These are phyloP conservation scores for Poa annua DNA, from an alignment of 176 grass and related monocot genomes.

Conservation along the genomic window DNA sequence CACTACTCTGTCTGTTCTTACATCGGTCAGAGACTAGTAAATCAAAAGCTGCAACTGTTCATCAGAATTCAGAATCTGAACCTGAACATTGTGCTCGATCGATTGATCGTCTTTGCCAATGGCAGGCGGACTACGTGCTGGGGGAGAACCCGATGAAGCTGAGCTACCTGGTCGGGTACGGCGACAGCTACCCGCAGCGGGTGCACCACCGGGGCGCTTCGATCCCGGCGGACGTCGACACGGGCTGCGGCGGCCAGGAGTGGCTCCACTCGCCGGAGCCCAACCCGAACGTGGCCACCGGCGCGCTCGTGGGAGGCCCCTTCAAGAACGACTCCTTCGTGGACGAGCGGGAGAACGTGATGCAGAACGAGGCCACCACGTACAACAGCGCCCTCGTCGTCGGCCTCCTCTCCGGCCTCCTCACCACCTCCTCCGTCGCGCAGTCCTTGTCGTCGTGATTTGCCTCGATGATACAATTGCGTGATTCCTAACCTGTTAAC, in stretches of 20 bases:
- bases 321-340: slow-evolving; percentile 67
- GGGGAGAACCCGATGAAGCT: slow-evolving; percentile 79
- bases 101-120: background rate
- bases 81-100: background rate
- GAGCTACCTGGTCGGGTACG: slow-evolving; percentile 83
- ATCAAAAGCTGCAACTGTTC: background rate
- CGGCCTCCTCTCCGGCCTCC: slow-evolving; percentile 63
- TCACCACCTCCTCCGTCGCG: slow-evolving; percentile 50
- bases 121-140: slow-evolving; percentile 64
- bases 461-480: background rate
- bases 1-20: background rate
- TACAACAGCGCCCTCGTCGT: slow-evolving; percentile 71
- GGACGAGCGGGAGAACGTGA: slow-evolving; percentile 59
- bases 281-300: slow-evolving; percentile 71
- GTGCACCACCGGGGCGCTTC: slow-evolving; percentile 86
- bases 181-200: slow-evolving; percentile 59
- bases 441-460: slow-evolving; percentile 40
- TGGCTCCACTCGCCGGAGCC: slow-evolving; percentile 56
- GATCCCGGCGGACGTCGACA: slow-evolving; percentile 56
- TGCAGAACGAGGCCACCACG: slow-evolving; percentile 68
- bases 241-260: slow-evolving; percentile 59
- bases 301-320: slow-evolving; percentile 73
- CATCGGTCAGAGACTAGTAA: background rate
- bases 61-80: background rate
- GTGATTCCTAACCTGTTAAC: background rate